These are phyloP conservation scores for Claviceps pazoutovae DNA, from an alignment of 2,329 filamentous ascomycete species.

Conservation along the genomic window DNA sequence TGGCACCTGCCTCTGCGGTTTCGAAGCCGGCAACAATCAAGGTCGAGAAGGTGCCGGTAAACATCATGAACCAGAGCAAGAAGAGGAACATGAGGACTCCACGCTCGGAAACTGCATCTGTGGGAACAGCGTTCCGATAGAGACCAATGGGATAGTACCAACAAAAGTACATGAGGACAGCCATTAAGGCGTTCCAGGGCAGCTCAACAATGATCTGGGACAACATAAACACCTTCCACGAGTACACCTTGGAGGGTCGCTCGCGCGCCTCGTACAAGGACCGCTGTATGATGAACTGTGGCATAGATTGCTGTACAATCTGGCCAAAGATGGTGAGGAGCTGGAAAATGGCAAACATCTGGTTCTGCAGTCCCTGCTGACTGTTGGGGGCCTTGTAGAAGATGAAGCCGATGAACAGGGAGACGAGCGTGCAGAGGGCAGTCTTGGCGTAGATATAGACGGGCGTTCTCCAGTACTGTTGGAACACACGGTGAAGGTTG, in stretches of 20 bases:
- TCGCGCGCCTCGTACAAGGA: conserved; percentile 76
- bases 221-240: conserved; percentile 75
- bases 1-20: conserved; percentile 59
- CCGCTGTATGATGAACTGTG: conserved; percentile 70
- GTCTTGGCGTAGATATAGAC: conserved; percentile 79
- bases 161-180: conserved; percentile 61
- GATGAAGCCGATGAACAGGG: conserved; percentile 71
- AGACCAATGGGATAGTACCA: conserved; percentile 83
- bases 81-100: conserved; percentile 70
- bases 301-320: conserved; percentile 69
- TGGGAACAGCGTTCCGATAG: conserved; percentile 51
- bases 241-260: conserved; percentile 70
- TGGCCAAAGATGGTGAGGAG: conserved; percentile 70
- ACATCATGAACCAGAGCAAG: conserved; percentile 61
- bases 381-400: conserved; percentile 61
- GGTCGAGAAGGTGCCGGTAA: conserved; percentile 68
- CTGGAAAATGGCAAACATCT: conserved; percentile 80
- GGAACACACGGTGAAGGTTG: conserved; percentile 63
- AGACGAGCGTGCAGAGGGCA: conserved; percentile 47
- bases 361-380: conserved; percentile 69
- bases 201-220: conserved; percentile 74
- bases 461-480: conserved; percentile 86
- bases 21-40: conserved; percentile 66
- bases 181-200: conserved; percentile 69
- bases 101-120: conserved; percentile 49